Evolutionary conservation across 768 basidiomycete genomes (phyloP), one percentile per base, ranked within the genome.

Genomic region (Lactarius indigo): DNA sequence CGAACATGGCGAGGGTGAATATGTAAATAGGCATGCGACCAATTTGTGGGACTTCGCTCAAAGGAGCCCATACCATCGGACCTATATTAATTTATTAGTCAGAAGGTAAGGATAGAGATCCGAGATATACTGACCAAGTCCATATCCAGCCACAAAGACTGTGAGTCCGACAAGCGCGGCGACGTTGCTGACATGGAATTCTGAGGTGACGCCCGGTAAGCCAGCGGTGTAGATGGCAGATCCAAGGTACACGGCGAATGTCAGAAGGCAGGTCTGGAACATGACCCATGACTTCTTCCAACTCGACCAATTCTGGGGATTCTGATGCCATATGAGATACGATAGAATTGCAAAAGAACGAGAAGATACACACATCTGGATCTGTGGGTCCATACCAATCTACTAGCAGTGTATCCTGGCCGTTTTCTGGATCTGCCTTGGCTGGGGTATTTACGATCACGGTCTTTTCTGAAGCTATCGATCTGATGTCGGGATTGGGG

Each of bases 241-340:
- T 56, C 77, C 77, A 64, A 78, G 74, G 68, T 78, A 78, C 35
- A 78, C 72, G 52, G 72, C 70, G 65, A 77, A 75, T 0, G 77
- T 78, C 59, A 78, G 65, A 57, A 78, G 68, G 50, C 75, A 75
- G 17, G 77, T 75, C 47, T 72, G 72, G 61, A 74, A 75, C 20
- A 76, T 73, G 17, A 78, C 74, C 59, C 77, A 75, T 26, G 71
- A 61, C 47, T 74, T 72, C 52, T 72, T 78, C 17, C 47, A 2
- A 28, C 70, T 69, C 5, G 75, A 75, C 77, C 77, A 78, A 59
- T 78, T 75, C 41, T n/a, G 55, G 2, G 64, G 61, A 54, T 66
- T 44, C 52, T 61, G 33, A 39, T 37, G 31, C 23, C 20, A 12
- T 28, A 35, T 44, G 31, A 52, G 60, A 23, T 28, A 31, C 26